Base-by-base conservation (phyloP, 2,329 filamentous ascomycete species). In the Colletotrichum karsti region DNA sequence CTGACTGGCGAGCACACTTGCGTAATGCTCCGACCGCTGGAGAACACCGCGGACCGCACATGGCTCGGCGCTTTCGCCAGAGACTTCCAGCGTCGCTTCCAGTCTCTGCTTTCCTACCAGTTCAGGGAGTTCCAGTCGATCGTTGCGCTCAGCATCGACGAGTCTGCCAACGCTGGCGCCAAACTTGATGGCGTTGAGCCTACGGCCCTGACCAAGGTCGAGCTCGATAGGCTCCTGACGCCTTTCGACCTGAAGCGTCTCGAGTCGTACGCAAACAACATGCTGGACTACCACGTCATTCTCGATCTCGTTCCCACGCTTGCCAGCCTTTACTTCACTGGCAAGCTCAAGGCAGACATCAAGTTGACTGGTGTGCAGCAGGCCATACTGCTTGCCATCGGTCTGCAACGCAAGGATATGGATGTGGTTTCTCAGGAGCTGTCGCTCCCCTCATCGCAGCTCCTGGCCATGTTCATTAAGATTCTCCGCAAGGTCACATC, bases 381-480 rank as follows among this genome's bases (percentile, higher is more conserved):
- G 72, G 90, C 92, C 2, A 93, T 99, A 64, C 86, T 99, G 15
- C 87, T 98, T n/a, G 94, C 93, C 6, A 90, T 97, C 53, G 96
- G 97, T 20, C 83, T 98, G 67, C 97, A 99, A 80, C 90, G 93
- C 72, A 98, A 98, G 83, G 91, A 92, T 41, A 84, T 99, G 28
- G 93, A 96, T 13, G 87, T 88, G 12, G 82, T 98, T 8, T 92
- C 95, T 69, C 90, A 91, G 70, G 96, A 99, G 75, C 81, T 97
- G 3, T 87, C 86, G 7, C 82, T 98, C 6, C 89, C 89, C 1
- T 87, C 89, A 3, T 91, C 90, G 48, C 96, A 98, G 81, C 84
- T 98, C 4, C 85, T 99, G 70, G 95, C 95, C 69, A 97, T 98
- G 92, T 98, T 99, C 80, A 93, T 97, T 78, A 99, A 99, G 85